Conservation (phyloP, 805 yeast species). For the Wickerhamiella bombiphila region DNA sequence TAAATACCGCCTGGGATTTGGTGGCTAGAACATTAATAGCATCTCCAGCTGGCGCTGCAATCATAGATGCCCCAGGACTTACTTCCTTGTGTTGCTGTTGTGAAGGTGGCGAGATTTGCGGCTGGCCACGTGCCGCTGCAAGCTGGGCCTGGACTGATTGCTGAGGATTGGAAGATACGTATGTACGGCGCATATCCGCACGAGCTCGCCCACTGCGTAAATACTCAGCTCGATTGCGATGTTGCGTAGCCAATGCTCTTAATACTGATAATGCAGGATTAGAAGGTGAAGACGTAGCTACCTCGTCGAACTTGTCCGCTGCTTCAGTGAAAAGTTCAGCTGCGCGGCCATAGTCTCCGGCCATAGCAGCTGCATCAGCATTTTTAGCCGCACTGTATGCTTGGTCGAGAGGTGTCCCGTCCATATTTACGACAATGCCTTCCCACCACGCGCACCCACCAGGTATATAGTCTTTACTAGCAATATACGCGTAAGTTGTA, state of each 20-base stretch:
- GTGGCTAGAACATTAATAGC: slow-evolving; percentile 11
- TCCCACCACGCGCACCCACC: no score
- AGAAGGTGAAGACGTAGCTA: slow-evolving; percentile 16
- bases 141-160: slow-evolving; percentile 1
- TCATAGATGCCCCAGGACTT: slow-evolving; percentile 2
- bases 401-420: slow-evolving; percentile 22
- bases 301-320: slow-evolving; percentile 23
- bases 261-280: slow-evolving; percentile 23
- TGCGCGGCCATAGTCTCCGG: slow-evolving; percentile 31
- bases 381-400: slow-evolving; percentile 37
- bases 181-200: slow-evolving; percentile 13
- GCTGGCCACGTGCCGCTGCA: background rate
- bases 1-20: slow-evolving; percentile 14
- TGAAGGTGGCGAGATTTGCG: background rate
- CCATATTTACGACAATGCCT: no score
- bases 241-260: slow-evolving; percentile 21
- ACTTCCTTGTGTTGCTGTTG: background rate
- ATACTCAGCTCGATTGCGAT: slow-evolving; percentile 23
- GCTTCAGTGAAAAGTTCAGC: slow-evolving; percentile 28
- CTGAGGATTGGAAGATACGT: slow-evolving; percentile 4
- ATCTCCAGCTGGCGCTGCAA: slow-evolving; percentile 9
- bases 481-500: no score
- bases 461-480: no score
- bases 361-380: slow-evolving; percentile 36
- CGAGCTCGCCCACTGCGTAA: slow-evolving; percentile 17